These are phyloP conservation scores for Mucor lusitanicus DNA, from an alignment of 371 early-diverging fungal genomes.

Conservation along the genomic window DNA sequence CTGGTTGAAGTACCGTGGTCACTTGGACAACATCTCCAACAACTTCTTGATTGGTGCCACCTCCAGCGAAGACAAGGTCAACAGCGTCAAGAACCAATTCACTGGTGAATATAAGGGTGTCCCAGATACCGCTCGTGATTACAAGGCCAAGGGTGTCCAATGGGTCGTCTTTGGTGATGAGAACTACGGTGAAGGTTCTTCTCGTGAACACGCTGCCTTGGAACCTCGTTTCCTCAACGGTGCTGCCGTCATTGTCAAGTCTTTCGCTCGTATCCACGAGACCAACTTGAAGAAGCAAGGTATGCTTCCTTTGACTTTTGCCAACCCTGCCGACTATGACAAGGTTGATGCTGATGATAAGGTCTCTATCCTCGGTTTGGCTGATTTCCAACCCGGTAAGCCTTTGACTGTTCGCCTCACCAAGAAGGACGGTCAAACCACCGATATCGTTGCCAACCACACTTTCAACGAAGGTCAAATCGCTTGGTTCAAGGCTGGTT, in stretches of 20 bases:
- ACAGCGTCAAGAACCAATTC: constrained; percentile 36
- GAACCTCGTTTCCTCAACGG: constrained; percentile 86
- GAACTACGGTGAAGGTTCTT: constrained; percentile 97
- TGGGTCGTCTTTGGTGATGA: constrained; percentile 93
- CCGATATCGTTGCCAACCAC: constrained; percentile 92
- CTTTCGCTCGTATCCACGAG: constrained; percentile 97
- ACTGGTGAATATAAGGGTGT: constrained; percentile 40
- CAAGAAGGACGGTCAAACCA: constrained; percentile 70
- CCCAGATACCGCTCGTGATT: constrained; percentile 73
- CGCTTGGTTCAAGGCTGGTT: constrained; percentile 96
- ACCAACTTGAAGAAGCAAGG: constrained; percentile 98
- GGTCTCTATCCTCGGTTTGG: constrained; percentile 74
- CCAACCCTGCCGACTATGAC: constrained; percentile 85
- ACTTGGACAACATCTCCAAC: constrained; percentile 83
- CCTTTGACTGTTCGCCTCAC: constrained; percentile 69
- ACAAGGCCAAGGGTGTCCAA: constrained; percentile 69
- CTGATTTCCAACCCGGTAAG: constrained; percentile 63
- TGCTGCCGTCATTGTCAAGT: constrained; percentile 82
- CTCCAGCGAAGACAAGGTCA: constrained; percentile 74
- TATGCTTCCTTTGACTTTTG: constrained; percentile 89
- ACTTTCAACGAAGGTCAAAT: constrained; percentile 93
- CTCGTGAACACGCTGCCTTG: constrained; percentile 93
- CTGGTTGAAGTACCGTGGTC: constrained; percentile 95
- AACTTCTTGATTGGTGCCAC: constrained; percentile 95
- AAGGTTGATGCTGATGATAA: constrained; percentile 70